Evolutionary conservation across 2,329 filamentous ascomycete genomes (phyloP).

Genomic region (Thermomyces lanuginosus): DNA sequence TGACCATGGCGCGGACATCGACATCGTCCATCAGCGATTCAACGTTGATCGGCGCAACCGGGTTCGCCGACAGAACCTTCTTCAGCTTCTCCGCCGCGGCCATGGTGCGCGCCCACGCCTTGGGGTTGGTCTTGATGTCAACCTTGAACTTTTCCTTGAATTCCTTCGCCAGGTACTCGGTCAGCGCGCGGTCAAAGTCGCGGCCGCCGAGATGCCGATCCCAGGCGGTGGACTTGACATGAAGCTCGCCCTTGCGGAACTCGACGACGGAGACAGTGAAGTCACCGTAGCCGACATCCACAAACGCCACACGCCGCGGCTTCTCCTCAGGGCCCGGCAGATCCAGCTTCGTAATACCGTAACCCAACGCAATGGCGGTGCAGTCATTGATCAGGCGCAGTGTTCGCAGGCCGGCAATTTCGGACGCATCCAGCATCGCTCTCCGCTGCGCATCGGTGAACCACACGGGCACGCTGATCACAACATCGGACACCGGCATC

Average conservation of each 20-base stretch:
- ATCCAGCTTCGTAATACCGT: slow-evolving; percentile 95
- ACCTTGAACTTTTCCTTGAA: slow-evolving; percentile 98
- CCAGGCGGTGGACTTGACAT: slow-evolving; percentile 80
- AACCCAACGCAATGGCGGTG: slow-evolving; percentile 86
- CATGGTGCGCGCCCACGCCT: slow-evolving; percentile 73
- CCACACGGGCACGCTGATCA: slow-evolving; percentile 89
- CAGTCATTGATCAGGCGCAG: slow-evolving; percentile 96
- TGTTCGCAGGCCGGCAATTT: slow-evolving; percentile 83
- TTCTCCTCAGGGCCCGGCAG: slow-evolving; percentile 78
- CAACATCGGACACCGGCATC: slow-evolving; percentile 79
- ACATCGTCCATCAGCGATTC: slow-evolving; percentile 98
- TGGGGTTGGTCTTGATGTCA: slow-evolving; percentile 77
- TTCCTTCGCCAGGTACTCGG: slow-evolving; percentile 87
- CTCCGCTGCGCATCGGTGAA: slow-evolving; percentile 91
- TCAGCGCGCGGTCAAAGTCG: slow-evolving; percentile 87
- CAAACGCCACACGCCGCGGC: slow-evolving; percentile 73
- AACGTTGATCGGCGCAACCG: slow-evolving; percentile 81
- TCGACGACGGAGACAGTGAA: slow-evolving; percentile 90
- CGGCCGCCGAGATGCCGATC: slow-evolving; percentile 95
- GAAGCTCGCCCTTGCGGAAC: slow-evolving; percentile 91
- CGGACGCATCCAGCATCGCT: slow-evolving; percentile 73
- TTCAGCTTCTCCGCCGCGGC: slow-evolving; percentile 92
- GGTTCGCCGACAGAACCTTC: slow-evolving; percentile 94
- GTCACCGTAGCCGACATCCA: slow-evolving; percentile 94
- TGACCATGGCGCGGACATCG: slow-evolving; percentile 76